Evolutionary conservation across 2,329 filamentous ascomycete genomes (phyloP).

Genomic region (Xylariaceae sp.): DNA sequence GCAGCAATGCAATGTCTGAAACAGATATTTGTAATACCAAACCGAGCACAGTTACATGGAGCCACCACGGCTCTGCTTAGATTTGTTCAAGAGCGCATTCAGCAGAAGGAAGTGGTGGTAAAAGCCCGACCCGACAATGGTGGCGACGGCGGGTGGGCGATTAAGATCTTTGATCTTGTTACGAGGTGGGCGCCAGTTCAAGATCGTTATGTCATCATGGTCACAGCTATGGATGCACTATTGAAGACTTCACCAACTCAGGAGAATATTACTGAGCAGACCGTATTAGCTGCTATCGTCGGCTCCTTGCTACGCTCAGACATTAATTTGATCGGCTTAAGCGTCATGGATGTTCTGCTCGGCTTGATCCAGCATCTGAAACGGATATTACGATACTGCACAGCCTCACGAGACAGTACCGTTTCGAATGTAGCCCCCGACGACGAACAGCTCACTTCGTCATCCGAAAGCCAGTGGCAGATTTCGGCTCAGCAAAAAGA

Average conservation of each 20-base stretch:
- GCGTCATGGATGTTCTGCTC: conserved; percentile 92
- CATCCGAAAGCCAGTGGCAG: conserved; percentile 44
- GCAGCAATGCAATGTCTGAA: conserved; percentile 86
- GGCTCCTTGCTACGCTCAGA: conserved; percentile 84
- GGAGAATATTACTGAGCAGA: conserved; percentile 73
- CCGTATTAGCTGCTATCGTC: conserved; percentile 78
- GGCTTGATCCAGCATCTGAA: conserved; percentile 85
- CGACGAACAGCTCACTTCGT: conserved; percentile 41
- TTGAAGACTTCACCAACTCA: conserved; percentile 71
- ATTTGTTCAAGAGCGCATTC: conserved; percentile 70
- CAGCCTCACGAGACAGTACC: conserved; percentile 39
- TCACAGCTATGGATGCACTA: conserved; percentile 80
- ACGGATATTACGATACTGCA: conserved; percentile 71
- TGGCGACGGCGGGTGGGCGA: conserved; percentile 73
- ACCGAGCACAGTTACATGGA: conserved; percentile 78
- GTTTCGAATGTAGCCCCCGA: conserved; percentile 23
- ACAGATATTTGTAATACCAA: conserved; percentile 83
- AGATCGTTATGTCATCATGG: conserved; percentile 87
- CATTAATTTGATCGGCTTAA: conserved; percentile 92
- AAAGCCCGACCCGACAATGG: conserved; percentile 50
- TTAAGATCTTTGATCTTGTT: conserved; percentile 78
- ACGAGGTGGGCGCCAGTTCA: conserved; percentile 92
- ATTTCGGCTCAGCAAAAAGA: conserved; percentile 62
- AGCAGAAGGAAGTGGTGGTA: conserved; percentile 60
- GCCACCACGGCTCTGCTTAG: conserved; percentile 76